Base-by-base conservation (phyloP, 2,329 filamentous ascomycete species). In the Aspergillus fructus region DNA sequence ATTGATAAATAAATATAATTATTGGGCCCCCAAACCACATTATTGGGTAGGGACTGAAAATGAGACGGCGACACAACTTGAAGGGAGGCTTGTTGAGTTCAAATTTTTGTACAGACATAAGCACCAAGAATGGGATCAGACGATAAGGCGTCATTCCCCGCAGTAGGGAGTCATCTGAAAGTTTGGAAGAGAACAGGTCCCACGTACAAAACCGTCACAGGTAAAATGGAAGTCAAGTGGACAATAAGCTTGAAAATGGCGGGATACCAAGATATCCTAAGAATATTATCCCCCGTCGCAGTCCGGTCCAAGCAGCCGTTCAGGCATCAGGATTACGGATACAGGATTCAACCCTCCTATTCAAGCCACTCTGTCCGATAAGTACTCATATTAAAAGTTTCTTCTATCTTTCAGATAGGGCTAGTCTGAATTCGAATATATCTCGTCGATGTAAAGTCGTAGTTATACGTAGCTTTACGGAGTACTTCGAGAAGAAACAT, bases 111-210 rank as follows among this genome's bases (percentile, higher is more conserved):
- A n/a, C 30, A 42, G 17, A 11, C 42, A 30, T 45, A 39, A 46
- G 42, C 30, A 46, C 30, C 27, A 50, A 58, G 21, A 53, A 63
- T 34, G 53, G 58, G 58, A 63, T 63, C 62, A 63, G 61, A 58
- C 58, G 61, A 63, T 65, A 61, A 59, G 57, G 53, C 37, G 46
- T 48, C 49, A 55, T 58, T 48, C 60, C 58, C 63, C 59, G 62
- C 62, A 62, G 62, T 23, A 48, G 21, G 37, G 23, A 42, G 51
- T 53, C 51, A 53, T 43, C 51, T 53, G 53, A 49, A 55, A 37
- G 7, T 4, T 23, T 42, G 23, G 13, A 43, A 43, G 17, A 45
- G 41, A 34, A 34, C 41, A 37, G 15, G 23, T 9, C 23, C 39
- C 40, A 15, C 21, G n/a, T 11, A 30, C 5, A 42, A 33, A 39